A percentile compares a stretch with the other conserved stretches of the same genome.
Conservation (phyloP, 106 monocot genomes). For the Dendrobium huoshanense region DNA sequence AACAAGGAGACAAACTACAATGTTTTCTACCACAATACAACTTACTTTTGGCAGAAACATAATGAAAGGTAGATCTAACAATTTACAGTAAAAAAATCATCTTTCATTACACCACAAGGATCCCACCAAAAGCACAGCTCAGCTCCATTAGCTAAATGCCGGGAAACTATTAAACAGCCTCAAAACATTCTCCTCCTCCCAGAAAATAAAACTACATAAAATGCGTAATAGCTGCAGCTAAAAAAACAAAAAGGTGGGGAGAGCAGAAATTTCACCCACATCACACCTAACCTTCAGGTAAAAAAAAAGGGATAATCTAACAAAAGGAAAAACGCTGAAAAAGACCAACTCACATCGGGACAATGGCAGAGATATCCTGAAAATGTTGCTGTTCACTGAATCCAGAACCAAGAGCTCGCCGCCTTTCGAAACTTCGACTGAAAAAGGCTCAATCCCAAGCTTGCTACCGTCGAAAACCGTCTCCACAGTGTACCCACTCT, state of each 20-base stretch:
- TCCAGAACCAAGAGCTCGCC: slow-evolving; percentile 87
- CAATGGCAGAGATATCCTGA: slow-evolving; percentile 65
- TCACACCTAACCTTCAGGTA: background rate
- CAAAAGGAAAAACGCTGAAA: background rate
- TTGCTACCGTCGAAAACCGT: slow-evolving; percentile 98
- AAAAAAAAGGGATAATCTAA: background rate
- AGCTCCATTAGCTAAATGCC: background rate
- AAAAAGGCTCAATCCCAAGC: slow-evolving; percentile 86
- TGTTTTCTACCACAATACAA: no score
- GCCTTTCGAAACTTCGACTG: slow-evolving; percentile 54
- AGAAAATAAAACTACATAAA: background rate
- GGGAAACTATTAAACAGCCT: background rate
- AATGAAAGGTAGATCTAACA: background rate
- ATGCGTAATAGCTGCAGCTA: background rate
- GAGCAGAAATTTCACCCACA: background rate
- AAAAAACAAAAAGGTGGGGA: background rate
- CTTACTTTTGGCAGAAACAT: background rate
- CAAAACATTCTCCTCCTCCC: background rate
- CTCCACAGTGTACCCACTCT: slow-evolving; percentile 90
- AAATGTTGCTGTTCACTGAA: slow-evolving; percentile 84
- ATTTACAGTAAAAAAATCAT: background rate
- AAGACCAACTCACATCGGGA: slow-evolving; percentile 62
- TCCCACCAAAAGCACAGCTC: background rate
- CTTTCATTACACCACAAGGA: background rate
- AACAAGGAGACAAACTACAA: background rate